Evolutionary conservation across 306 rosid genomes (phyloP).

Genomic region (Citrullus amarus): DNA sequence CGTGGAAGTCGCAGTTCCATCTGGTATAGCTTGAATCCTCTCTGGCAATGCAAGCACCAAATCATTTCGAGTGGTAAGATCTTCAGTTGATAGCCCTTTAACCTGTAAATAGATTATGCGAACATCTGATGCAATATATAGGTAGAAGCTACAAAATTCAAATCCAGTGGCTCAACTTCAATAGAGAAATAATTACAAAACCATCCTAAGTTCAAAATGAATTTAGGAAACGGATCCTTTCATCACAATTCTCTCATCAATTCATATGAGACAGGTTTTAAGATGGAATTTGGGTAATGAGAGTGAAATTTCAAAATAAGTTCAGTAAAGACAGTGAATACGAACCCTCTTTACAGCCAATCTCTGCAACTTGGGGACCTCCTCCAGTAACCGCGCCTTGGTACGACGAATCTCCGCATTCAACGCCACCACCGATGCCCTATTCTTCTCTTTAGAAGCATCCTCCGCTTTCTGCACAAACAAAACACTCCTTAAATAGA

Average conservation of each 20-base stretch:
- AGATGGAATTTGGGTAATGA: not conserved
- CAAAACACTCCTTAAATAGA: conserved; percentile 10
- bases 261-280: not conserved
- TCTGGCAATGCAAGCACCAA: conserved; percentile 88
- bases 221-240: not conserved
- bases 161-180: not conserved
- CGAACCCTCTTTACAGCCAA: conserved; percentile 78
- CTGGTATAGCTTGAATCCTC: conserved; percentile 92
- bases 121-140: not conserved
- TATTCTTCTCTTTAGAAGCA: conserved; percentile 76
- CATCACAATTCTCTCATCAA: not conserved
- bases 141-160: not conserved
- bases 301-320: not conserved
- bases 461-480: conserved; percentile 77
- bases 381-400: conserved; percentile 80
- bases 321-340: not conserved
- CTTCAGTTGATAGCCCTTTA: conserved; percentile 79
- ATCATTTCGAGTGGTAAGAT: conserved; percentile 95
- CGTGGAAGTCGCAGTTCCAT: conserved; percentile 69
- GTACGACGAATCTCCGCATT: conserved; percentile 98
- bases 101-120: conserved; percentile 33
- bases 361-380: conserved; percentile 91
- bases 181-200: not conserved
- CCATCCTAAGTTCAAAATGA: not conserved
- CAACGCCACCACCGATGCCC: conserved; percentile 83